A percentile compares a stretch with the other conserved stretches of the same genome.
Conservation (phyloP, 1,284 basidiomycete genomes). For the Cutaneotrichosporon cutaneum region DNA sequence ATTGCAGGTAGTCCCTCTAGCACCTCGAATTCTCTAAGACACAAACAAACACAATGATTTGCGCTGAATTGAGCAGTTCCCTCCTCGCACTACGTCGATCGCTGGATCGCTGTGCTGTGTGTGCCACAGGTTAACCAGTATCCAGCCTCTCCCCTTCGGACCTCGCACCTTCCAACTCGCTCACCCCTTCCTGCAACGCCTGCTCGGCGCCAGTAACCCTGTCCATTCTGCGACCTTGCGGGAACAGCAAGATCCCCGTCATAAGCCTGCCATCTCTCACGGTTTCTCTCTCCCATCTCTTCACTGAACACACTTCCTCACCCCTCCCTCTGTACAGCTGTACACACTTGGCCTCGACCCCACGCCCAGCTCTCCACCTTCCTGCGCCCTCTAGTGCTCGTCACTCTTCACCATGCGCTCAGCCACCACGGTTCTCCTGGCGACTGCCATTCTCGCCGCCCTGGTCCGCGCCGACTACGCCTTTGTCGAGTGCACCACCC, state of each 20-base stretch:
- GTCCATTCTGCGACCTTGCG: neutral
- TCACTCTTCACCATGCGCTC: neutral
- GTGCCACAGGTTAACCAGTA: too few species aligned
- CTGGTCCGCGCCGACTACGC: slow-evolving; percentile 3
- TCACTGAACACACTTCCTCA: neutral
- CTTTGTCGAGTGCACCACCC: slow-evolving; percentile 10
- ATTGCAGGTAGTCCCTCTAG: neutral
- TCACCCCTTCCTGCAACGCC: too few species aligned
- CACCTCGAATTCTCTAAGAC: neutral
- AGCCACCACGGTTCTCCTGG: neutral
- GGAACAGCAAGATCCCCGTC: neutral
- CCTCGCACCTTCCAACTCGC: too few species aligned
- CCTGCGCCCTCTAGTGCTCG: neutral
- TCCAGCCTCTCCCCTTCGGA: too few species aligned
- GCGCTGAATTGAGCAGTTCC: neutral
- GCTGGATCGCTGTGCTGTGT: neutral
- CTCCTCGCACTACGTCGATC: neutral
- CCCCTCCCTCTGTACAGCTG: neutral
- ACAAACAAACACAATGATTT: neutral
- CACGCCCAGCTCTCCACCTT: neutral
- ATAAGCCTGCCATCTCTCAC: neutral
- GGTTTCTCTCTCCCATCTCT: neutral
- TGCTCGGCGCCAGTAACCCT: too few species aligned
- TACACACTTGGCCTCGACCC: neutral
- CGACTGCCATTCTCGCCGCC: neutral